phyloP scores from a whole-genome alignment of 139 green algal species.

The Axilococcus clingmanii region DNA sequence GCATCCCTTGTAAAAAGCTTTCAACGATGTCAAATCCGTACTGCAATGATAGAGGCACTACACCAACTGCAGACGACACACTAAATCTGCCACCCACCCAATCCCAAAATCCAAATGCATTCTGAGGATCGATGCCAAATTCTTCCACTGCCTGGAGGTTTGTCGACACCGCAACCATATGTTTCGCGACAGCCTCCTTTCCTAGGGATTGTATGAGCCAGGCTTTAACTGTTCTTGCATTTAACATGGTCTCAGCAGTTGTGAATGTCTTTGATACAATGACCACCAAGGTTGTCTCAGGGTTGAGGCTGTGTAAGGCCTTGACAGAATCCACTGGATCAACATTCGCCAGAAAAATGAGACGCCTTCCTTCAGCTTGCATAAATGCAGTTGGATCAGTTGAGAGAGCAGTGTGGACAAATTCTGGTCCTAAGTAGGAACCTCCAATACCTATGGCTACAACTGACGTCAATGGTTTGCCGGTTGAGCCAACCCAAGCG shows the following conservation, averaged over 20 bases:
- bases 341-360: conserved; percentile 98
- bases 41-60: conserved; percentile 90
- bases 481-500: conserved; percentile 85
- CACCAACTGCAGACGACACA: conserved; percentile 90
- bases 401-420: conserved; percentile 95
- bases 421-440: conserved; percentile 91
- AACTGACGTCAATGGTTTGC: conserved; percentile 91
- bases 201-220: conserved; percentile 77
- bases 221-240: conserved; percentile 85
- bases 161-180: conserved; percentile 99
- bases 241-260: conserved; percentile 99
- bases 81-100: conserved; percentile 95
- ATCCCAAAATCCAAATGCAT: conserved; percentile 99
- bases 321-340: conserved; percentile 96
- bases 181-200: conserved; percentile 74
- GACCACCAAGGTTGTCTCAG: conserved; percentile 90
- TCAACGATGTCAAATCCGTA: conserved; percentile 89
- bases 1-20: conserved; percentile 79
- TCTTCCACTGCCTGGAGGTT: conserved; percentile 97
- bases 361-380: conserved; percentile 49
- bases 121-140: conserved; percentile 97
- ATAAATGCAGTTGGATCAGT: conserved; percentile 36
- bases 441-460: conserved; percentile 97
- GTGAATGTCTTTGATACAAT: conserved; percentile 99
- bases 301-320: conserved; percentile 69